Evolutionary conservation across 345 rosid genomes (phyloP), one percentile per base, ranked within the genome.

Genomic region (Rhodomyrtus tomentosa): DNA sequence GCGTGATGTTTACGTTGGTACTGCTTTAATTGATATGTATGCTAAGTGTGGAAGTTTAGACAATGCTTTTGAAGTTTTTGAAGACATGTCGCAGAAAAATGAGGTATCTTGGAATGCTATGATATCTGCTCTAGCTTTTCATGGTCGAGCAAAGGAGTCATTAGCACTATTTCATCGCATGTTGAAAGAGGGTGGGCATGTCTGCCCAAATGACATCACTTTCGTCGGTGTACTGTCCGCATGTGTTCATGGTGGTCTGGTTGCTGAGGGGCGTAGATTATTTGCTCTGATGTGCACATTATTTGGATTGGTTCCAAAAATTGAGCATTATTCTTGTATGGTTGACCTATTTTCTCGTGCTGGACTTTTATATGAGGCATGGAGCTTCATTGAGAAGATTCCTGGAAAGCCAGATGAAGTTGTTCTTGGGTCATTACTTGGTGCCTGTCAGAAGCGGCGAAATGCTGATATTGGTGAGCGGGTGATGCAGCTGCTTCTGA

Each of bases 101-200:
- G 95, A 93, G 88, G 98, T 92, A 80, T 91, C 99, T 22, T 96
- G 98, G 99, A 96, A 95, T 85, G 93, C 94, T 59, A 95, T 94
- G 98, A 95, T 96, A 87, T 90, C 93, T 4, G 95, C 96, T 55
- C 88, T 94, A 87, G 98, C 98, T 52, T 93, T 91, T 83, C 94
- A 95, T 84, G 99, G 99, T 84, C 91, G 83, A 72, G 91, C 96
- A 53, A 83, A 82, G 50, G 95, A 95, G 87, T 95, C 98, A 8
- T 88, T 95, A 72, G 89, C 88, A 58, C 87, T 96, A 25, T 95
- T 95, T 83, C 84, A 92, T 82, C 88, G 48, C 48, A 94, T 95
- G 96, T 73, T 85, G 84, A 82, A 59, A 83, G 90, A 89, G 52
- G 89, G 83, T 85, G 86, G 79, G 79, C 55, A 86, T 88, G 89